phyloP scores from a whole-genome alignment of 2,329 filamentous ascomycete genomes.

The Ophiostoma novo-ulmi region DNA sequence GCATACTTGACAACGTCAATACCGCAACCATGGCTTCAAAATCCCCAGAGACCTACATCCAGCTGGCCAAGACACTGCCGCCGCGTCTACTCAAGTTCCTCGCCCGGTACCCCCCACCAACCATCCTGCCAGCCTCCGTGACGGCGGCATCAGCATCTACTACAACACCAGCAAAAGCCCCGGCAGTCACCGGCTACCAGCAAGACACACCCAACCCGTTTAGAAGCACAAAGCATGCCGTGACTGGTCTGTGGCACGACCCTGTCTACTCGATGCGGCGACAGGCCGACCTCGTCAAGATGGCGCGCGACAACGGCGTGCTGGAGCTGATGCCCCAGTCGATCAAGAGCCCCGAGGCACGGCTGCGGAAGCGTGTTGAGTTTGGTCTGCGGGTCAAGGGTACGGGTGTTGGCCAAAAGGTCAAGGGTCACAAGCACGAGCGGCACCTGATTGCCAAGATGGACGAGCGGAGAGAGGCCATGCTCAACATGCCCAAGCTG shows the following conservation, averaged over 20 bases:
- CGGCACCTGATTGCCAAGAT: slow-evolving; percentile 74
- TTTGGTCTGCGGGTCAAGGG: slow-evolving; percentile 81
- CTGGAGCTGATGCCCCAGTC: slow-evolving; percentile 74
- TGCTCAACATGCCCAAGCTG: slow-evolving; percentile 90
- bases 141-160: slow-evolving; percentile 38
- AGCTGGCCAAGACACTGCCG: slow-evolving; percentile 68
- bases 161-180: slow-evolving; percentile 17
- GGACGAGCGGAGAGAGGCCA: slow-evolving; percentile 84
- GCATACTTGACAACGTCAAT: background rate
- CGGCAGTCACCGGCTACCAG: slow-evolving; percentile 46
- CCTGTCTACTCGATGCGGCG: slow-evolving; percentile 77
- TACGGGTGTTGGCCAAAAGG: slow-evolving; percentile 83
- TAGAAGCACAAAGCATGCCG: slow-evolving; percentile 67
- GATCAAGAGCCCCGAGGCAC: slow-evolving; percentile 67
- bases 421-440: slow-evolving; percentile 95
- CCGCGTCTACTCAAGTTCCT: slow-evolving; percentile 79
- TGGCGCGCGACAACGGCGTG: slow-evolving; percentile 73
- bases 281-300: slow-evolving; percentile 85
- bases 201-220: slow-evolving; percentile 71
- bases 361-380: slow-evolving; percentile 67
- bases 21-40: slow-evolving; percentile 24
- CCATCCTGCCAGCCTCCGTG: slow-evolving; percentile 48
- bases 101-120: slow-evolving; percentile 74
- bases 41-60: slow-evolving; percentile 37
- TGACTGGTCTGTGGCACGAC: slow-evolving; percentile 76